These are phyloP conservation scores for Phytophthora foliorum DNA, from an alignment of 352 stramenopile species.

Conservation along the genomic window DNA sequence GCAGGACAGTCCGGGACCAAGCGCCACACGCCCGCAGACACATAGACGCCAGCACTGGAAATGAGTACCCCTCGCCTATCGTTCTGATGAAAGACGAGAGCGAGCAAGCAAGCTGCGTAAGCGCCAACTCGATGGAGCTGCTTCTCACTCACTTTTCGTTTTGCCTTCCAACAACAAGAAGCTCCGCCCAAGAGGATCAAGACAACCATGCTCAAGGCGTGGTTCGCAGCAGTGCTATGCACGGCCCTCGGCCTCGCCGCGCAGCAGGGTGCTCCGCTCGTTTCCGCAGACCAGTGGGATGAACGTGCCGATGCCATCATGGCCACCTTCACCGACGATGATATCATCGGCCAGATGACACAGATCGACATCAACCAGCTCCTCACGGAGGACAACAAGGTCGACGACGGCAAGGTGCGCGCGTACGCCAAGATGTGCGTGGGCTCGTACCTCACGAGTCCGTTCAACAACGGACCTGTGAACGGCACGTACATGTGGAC, in stretches of 20 bases:
- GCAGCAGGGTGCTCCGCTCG: slow-evolving; percentile 10
- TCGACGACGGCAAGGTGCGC: slow-evolving; percentile 39
- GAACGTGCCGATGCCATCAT: slow-evolving; percentile 25
- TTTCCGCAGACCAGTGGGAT: slow-evolving; percentile 31
- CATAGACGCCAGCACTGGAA: not conserved
- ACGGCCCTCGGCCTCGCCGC: slow-evolving; percentile 21
- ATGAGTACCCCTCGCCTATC: not conserved
- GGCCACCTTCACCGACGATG: slow-evolving; percentile 32
- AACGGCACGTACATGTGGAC: slow-evolving; percentile 42
- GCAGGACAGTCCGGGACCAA: not conserved
- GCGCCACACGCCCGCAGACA: not conserved
- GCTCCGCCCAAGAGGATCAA: slow-evolving; percentile 5
- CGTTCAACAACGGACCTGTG: slow-evolving; percentile 39
- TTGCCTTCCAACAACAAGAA: slow-evolving; percentile 19
- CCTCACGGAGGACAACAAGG: slow-evolving; percentile 45
- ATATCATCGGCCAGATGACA: slow-evolving; percentile 88
- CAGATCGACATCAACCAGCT: slow-evolving; percentile 88
- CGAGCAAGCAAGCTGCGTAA: not conserved
- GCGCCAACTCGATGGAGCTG: not conserved
- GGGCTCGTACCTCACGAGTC: slow-evolving; percentile 87
- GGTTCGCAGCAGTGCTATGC: slow-evolving; percentile 27
- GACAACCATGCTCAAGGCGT: slow-evolving; percentile 36
- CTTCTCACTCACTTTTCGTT: slow-evolving; percentile 27
- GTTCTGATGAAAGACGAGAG: not conserved
- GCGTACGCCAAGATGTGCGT: slow-evolving; percentile 75